These are phyloP conservation scores for Wickerhamiella hasegawae DNA, from an alignment of 805 yeast species.

Conservation along the genomic window DNA sequence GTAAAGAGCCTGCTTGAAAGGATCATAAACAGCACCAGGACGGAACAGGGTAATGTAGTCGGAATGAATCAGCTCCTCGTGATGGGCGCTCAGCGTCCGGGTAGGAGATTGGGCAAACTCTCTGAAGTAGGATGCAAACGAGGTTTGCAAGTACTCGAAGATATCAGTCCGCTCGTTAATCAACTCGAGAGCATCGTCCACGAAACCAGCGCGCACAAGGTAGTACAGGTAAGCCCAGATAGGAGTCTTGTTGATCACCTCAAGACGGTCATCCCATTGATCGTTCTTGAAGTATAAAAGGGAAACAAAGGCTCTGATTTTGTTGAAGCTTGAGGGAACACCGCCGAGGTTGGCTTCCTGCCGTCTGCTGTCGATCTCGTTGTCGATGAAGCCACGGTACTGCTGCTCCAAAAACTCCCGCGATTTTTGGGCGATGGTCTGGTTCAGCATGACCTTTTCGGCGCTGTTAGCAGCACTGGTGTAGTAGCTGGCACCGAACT, in stretches of 20 bases:
- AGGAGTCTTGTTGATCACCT: conserved; percentile 67
- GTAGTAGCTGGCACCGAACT: conserved; percentile 19
- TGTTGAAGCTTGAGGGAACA: conserved; percentile 54
- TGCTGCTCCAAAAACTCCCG: conserved; percentile 54
- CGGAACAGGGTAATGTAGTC: conserved; percentile 81
- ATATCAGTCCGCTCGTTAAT: conserved; percentile 47
- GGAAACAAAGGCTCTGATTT: conserved; percentile 47
- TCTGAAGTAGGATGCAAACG: conserved; percentile 65
- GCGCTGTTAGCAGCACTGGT: conserved; percentile 13
- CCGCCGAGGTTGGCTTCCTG: conserved; percentile 41
- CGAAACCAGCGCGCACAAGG: conserved; percentile 68
- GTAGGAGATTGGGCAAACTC: conserved; percentile 45
- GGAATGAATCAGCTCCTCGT: conserved; percentile 50
- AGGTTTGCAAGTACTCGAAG: conserved; percentile 70
- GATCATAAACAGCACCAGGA: conserved; percentile 53
- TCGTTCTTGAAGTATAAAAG: conserved; percentile 28
- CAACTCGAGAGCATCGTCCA: conserved; percentile 60
- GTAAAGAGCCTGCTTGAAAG: conserved; percentile 78
- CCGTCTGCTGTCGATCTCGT: conserved; percentile 36
- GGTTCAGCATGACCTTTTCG: conserved; percentile 20
- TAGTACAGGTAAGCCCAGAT: conserved; percentile 90
- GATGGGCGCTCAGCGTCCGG: conserved; percentile 43
- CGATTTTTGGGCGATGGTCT: conserved; percentile 37
- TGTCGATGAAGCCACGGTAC: conserved; percentile 59
- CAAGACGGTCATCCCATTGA: conserved; percentile 37